These are phyloP conservation scores for Miscanthus lutarioriparius DNA, from an alignment of 176 grass and related monocot species.

Conservation along the genomic window DNA sequence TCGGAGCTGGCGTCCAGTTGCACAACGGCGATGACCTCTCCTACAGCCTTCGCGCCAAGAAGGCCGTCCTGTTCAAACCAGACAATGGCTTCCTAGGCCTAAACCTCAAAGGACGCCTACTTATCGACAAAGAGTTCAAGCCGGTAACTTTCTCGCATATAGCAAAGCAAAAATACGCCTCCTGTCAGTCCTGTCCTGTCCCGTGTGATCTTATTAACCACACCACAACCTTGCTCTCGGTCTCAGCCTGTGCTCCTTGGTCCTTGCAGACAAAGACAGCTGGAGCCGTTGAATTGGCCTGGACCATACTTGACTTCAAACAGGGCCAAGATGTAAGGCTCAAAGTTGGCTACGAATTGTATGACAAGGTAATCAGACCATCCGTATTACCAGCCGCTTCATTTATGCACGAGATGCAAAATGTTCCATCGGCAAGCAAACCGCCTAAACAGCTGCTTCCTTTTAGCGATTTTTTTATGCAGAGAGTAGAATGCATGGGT, in stretches of 20 bases:
- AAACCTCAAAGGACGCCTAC: slow-evolving; percentile 60
- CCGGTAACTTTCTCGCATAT: slow-evolving; percentile 37
- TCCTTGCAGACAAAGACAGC: slow-evolving; percentile 47
- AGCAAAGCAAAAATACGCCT: not conserved
- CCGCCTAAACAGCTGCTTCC: not conserved
- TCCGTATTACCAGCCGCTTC: not conserved
- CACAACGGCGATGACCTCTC: slow-evolving; percentile 41
- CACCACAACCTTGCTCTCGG: not conserved
- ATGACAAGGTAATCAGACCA: slow-evolving; percentile 50
- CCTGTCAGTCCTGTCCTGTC: not conserved
- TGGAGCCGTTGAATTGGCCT: slow-evolving; percentile 63
- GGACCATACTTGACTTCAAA: slow-evolving; percentile 74
- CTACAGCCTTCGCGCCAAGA: slow-evolving; percentile 68
- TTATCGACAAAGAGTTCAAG: slow-evolving; percentile 58
- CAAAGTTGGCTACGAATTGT: slow-evolving; percentile 75
- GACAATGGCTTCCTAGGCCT: slow-evolving; percentile 44
- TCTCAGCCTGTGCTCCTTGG: not conserved
- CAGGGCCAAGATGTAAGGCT: slow-evolving; percentile 90
- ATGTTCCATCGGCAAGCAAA: not conserved
- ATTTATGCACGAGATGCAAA: not conserved
- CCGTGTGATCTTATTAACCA: not conserved
- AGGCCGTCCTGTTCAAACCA: slow-evolving; percentile 52
- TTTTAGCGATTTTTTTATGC: not conserved
- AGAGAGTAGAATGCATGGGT: not conserved
- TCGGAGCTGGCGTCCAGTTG: slow-evolving; percentile 62